These are phyloP conservation scores for Friedmanniomyces endolithicus DNA, from an alignment of 495 filamentous ascomycete species.

Conservation along the genomic window DNA sequence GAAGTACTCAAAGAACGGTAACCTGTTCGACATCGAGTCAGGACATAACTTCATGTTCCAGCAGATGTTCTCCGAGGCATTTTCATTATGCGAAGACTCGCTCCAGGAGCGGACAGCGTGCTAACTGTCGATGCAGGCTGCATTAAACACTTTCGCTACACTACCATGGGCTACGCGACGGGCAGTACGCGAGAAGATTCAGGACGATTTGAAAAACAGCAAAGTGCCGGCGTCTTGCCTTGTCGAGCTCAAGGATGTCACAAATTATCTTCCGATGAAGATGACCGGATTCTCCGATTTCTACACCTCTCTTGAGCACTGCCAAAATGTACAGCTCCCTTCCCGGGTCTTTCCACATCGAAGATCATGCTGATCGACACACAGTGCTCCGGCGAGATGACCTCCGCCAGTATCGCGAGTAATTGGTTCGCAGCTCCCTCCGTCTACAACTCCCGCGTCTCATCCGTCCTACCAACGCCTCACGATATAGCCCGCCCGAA, in stretches of 20 bases:
- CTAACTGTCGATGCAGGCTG: conserved; percentile 4
- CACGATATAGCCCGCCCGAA: conserved; percentile 17
- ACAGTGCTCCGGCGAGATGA: conserved; percentile 20
- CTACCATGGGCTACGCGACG: conserved; percentile 13
- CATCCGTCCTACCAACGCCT: conserved; percentile 17
- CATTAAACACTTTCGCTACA: conserved; percentile 24
- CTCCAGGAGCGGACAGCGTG: neutral
- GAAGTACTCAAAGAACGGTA: conserved; percentile 12
- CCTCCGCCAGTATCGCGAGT: conserved; percentile 8
- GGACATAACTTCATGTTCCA: conserved; percentile 14
- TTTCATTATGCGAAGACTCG: too few species aligned
- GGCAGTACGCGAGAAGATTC: conserved; percentile 16
- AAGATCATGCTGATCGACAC: neutral
- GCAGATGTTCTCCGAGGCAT: conserved; percentile 14
- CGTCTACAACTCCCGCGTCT: conserved; percentile 23
- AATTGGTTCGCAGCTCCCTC: conserved; percentile 22
- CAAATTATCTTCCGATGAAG: conserved; percentile 22
- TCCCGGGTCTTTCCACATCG: neutral
- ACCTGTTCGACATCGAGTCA: conserved; percentile 10
- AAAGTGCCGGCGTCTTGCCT: conserved; percentile 11
- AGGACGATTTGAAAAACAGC: conserved; percentile 10
- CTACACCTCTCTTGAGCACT: conserved; percentile 29
- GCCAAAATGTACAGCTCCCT: conserved; percentile 15
- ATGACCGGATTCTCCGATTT: conserved; percentile 24
- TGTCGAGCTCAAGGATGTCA: conserved; percentile 15